Evolutionary conservation across 78 protist genomes (phyloP), one percentile per base, ranked within the genome.

Genomic region (Blattamonas nauphoetae): DNA sequence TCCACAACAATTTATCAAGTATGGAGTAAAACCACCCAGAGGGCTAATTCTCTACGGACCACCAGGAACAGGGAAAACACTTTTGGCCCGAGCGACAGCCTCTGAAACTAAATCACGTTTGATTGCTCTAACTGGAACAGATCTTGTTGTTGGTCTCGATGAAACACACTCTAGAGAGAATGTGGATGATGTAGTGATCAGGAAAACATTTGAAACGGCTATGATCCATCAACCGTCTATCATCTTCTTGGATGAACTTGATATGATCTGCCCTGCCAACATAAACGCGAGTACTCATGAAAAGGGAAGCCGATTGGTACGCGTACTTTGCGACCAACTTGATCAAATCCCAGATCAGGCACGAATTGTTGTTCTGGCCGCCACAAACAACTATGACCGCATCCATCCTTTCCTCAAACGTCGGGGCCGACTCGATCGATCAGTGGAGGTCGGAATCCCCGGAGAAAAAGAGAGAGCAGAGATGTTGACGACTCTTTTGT

Each of bases 1-100:
- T 11, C 71, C 71, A 55, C 71, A 29, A 33, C 11, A 34, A 21
- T 81, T 88, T 33, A 3, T 1, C 33, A 2, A 2, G 2, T 5
- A 71, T 1, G 91, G 91, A 41, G 43, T 89, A 3, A 35, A 43
- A 2, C 86, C 91, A 0, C 89, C 91, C 42, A 81, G 79, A 11
- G 91, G 92, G 34, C 82, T 92, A 5, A 82, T 92, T 1, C 87
- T 92, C n/a, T 88, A 83, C 85, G 93, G 92, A 33, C 92, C 92
- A 1, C 94, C 94, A 1, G 94, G 91, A 41, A 81, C 81, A 38
- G 82, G 89, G 29, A 89, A 89, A 55, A 89, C 91, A 3, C 1
- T 89, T 1, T 5, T 85, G 1, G 91, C 91, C 32, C 42, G 84
- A 55, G 88, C 91, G n/a, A 29, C 85, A 43, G 91, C 91, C 5